Percentiles rank a stretch among this genome's conserved stretches.
Evolutionary conservation across 2,329 filamentous ascomycete species (phyloP).

Genomic region (Cadophora sp.): DNA sequence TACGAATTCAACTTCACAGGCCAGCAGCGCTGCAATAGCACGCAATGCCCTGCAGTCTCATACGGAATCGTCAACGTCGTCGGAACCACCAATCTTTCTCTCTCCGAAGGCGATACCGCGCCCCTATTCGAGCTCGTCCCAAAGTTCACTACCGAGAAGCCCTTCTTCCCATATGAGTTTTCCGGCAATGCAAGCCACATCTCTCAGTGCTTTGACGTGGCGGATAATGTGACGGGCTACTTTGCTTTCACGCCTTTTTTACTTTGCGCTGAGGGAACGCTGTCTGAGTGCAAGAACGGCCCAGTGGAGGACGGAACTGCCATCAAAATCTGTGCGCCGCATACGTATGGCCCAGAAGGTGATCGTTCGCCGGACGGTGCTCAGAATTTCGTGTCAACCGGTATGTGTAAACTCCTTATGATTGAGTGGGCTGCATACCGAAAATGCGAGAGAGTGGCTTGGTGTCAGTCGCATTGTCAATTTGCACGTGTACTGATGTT

Average conservation of each 20-base stretch:
- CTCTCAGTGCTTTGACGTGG: constrained; percentile 8
- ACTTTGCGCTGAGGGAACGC: constrained; percentile 18
- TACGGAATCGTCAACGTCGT: constrained; percentile 19
- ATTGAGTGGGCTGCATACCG: background rate
- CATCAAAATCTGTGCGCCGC: constrained; percentile 19
- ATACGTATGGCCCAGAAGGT: constrained; percentile 5
- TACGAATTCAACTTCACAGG: constrained; percentile 6
- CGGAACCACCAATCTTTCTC: constrained; percentile 26
- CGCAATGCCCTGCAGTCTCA: constrained; percentile 17
- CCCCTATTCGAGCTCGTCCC: constrained; percentile 19
- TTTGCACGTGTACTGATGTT: background rate
- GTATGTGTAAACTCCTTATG: background rate
- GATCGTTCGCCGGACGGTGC: constrained; percentile 9
- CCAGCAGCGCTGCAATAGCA: constrained; percentile 17
- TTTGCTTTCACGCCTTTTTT: constrained; percentile 20
- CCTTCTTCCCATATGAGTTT: constrained; percentile 19
- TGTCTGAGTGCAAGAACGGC: constrained; percentile 14
- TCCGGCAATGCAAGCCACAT: constrained; percentile 13
- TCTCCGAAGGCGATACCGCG: constrained; percentile 4
- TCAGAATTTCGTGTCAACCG: background rate
- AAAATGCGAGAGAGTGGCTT: background rate
- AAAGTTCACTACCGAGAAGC: constrained; percentile 16
- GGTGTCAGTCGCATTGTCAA: background rate
- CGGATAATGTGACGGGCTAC: constrained; percentile 15
- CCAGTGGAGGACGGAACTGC: constrained; percentile 23